Percentiles rank a stretch among this genome's conserved stretches.
Evolutionary conservation across 2,329 filamentous ascomycete species (phyloP).

Genomic region (Penicillium palitans): DNA sequence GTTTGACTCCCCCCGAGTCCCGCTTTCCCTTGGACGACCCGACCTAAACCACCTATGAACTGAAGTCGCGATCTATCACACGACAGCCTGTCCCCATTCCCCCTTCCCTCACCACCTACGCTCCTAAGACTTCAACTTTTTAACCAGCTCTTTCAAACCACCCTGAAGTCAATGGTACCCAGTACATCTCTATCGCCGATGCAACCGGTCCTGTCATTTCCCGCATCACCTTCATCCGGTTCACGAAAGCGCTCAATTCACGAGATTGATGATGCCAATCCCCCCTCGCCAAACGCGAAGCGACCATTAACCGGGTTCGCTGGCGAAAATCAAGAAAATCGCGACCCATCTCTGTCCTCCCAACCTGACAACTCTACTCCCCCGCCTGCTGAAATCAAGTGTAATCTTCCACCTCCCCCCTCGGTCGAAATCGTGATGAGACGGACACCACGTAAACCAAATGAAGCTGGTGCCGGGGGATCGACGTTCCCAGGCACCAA

Average conservation of each 20-base stretch:
- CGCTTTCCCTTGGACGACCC: background rate
- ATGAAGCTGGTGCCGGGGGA: background rate
- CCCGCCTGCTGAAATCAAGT: background rate
- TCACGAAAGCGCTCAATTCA: conserved; percentile 34
- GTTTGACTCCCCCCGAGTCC: background rate
- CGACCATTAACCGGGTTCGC: conserved; percentile 12
- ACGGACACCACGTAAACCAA: background rate
- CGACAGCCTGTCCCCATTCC: background rate
- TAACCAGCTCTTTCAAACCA: background rate
- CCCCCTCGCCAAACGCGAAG: conserved; percentile 15
- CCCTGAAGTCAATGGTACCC: conserved; percentile 23
- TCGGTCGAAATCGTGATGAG: conserved; percentile 10
- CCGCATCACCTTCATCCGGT: conserved; percentile 16
- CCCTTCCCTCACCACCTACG: background rate
- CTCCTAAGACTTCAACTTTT: background rate
- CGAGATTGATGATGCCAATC: conserved; percentile 25
- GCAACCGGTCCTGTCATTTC: conserved; percentile 15
- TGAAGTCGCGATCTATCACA: conserved; percentile 11
- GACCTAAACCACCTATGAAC: background rate
- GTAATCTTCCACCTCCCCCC: background rate
- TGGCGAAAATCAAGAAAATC: conserved; percentile 28
- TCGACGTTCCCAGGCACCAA: background rate
- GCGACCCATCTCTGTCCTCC: conserved; percentile 10
- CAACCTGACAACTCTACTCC: background rate
- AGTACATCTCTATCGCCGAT: conserved; percentile 25